Evolutionary conservation across 305 asterid genomes (phyloP), one percentile per base, ranked within the genome.

Genomic region (Fraxinus baroniana): DNA sequence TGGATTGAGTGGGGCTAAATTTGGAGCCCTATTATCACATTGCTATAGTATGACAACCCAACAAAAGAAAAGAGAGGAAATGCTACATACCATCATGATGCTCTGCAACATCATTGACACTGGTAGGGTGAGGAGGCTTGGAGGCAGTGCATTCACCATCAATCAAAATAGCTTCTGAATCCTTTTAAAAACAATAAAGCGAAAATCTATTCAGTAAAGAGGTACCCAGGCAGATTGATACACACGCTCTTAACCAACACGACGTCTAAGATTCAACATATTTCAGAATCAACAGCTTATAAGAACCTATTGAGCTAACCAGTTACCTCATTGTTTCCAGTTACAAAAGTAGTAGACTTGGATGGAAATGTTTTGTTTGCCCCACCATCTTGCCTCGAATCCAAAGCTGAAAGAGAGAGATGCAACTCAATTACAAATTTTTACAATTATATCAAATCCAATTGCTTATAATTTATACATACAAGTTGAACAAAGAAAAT

Each of bases 251-350:
- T 70, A 15, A 32, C 12, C 24, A 32, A 13, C 24, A 2, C 2
- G 24, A 30, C 2, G 28, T 41, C 18, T 57, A 70, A 30, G 28
- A 64, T 62, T 26, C 75, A 36, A 70, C 78, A 60, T 28, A 36
- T 77, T 41, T 78, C 17, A 49, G 28, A 30, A 85, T 35, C 22
- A 74, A 81, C 52, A 83, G 85, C 46, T 75, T 28, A 20, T 12
- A n/a, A 60, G 84, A 74, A 73, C 20, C 5, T 7, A 17, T 49
- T 49, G 28, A 10, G 22, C 60, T 66, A 60, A 66, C 26, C 64
- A 82, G 71, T 44, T 89, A 93, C 97, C 97, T 90, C 90, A 33
- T 74, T 88, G 79, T 81, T 84, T 77, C 86, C 87, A 81, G 84
- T 77, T 83, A 76, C 76, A 71, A 75, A 81, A 78, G 86, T 74